Base-by-base conservation (phyloP, 495 filamentous ascomycete genomes). In the Durotheca rogersii region DNA sequence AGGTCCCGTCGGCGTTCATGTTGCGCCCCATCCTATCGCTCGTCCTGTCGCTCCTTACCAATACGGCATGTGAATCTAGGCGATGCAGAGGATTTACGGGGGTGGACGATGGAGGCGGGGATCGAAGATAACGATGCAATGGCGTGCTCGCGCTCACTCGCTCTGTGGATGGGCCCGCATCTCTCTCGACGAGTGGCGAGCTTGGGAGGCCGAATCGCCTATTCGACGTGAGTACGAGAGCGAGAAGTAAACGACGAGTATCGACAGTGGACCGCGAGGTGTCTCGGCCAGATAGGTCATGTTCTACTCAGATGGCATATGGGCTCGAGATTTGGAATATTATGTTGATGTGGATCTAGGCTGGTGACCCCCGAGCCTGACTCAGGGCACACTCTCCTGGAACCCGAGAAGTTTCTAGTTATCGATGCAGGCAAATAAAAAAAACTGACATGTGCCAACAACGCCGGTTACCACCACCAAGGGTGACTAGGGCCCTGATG, bases 401-500 rank as follows among this genome's bases (percentile, higher is more conserved):
- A n/a, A n/a, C 47, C 37, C 31, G 23, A 27, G 23, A 27, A 19
- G 47, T 33, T 41, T 4, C 30, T 21, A 38, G 21, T 20, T 16
- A n/a, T n/a, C n/a, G 31, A 29, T 31, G 31, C 20, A 45, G n/a
- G n/a, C n/a, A n/a, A n/a, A n/a, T n/a, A n/a, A n/a, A n/a, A n/a
- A n/a, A n/a, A 45, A 16, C 16, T 58, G 40, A 45, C 33, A 33
- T 45, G 16, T 23, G 18, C 29, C 44, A 35, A 35, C 15, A 53
- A 40, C 50, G 50, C 50, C 41, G 35, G 45, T 41, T 53, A 53
- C 25, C 11, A n/a, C n/a, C n/a, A n/a, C n/a, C n/a, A n/a, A n/a
- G n/a, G n/a, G n/a, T n/a, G n/a, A n/a, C n/a, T n/a, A n/a, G n/a
- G n/a, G n/a, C n/a, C n/a, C n/a, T n/a, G 9, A 19, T 7, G 17